phyloP scores from a whole-genome alignment of 176 grass and related monocot species.

The Typha latifolia region DNA sequence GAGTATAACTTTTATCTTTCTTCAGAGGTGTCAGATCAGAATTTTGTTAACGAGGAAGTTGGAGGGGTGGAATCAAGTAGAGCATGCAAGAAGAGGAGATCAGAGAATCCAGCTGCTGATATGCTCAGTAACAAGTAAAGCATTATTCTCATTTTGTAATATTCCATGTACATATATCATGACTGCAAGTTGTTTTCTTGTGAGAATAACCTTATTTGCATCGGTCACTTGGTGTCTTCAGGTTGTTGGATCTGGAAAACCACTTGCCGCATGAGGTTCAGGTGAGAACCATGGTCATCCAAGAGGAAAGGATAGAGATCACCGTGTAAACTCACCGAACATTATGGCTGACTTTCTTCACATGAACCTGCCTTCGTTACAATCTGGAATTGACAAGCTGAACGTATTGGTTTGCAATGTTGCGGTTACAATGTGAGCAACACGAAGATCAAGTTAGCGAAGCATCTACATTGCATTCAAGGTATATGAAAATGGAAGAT shows the following conservation, averaged over 20 bases:
- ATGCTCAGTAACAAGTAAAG: conserved; percentile 35
- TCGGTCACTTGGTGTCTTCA: conserved; percentile 11
- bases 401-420: too few species aligned
- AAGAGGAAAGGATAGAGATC: neutral
- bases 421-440: neutral
- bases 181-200: neutral
- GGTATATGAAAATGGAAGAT: too few species aligned
- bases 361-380: neutral
- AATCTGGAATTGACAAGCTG: neutral
- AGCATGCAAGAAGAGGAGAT: conserved; percentile 42
- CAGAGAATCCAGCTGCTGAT: conserved; percentile 9
- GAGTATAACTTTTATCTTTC: conserved; percentile 34
- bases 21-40: conserved; percentile 90
- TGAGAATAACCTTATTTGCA: neutral
- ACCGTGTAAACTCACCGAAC: neutral
- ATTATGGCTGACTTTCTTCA: neutral
- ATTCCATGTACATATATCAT: neutral
- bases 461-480: neutral
- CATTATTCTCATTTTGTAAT: neutral
- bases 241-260: conserved; percentile 23
- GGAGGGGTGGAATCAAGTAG: conserved; percentile 28
- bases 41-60: conserved; percentile 51
- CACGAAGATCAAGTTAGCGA: neutral
- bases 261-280: neutral
- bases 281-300: too few species aligned